phyloP scores from a whole-genome alignment of 441 rosid species.

The Melastoma candidum region DNA sequence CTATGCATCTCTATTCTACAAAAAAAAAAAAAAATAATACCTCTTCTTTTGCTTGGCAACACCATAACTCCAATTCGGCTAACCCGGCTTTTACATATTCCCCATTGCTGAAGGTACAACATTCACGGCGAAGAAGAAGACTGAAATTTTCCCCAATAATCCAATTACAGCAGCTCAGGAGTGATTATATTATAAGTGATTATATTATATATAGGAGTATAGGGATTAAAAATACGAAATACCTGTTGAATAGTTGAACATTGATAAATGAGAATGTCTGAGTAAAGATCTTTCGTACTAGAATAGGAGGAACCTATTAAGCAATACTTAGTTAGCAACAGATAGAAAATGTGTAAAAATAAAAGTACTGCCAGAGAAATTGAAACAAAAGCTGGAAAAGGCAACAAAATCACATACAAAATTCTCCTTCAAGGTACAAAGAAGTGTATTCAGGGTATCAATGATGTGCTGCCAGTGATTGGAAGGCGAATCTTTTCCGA shows the following conservation, averaged over 20 bases:
- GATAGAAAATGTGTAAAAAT: slow-evolving; percentile 4
- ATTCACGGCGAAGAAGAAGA: slow-evolving; percentile 54
- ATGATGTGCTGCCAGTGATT: slow-evolving; percentile 45
- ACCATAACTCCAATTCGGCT: slow-evolving; percentile 55
- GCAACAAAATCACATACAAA: slow-evolving; percentile 30
- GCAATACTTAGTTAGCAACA: slow-evolving; percentile 9
- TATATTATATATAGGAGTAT: neutral
- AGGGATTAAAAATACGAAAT: neutral
- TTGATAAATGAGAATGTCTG: slow-evolving; percentile 53
- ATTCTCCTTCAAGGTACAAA: slow-evolving; percentile 44
- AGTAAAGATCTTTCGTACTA: slow-evolving; percentile 43
- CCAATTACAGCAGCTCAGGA: neutral
- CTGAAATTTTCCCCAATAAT: slow-evolving; percentile 26
- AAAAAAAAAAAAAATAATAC: too few species aligned
- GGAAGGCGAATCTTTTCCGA: slow-evolving; percentile 22
- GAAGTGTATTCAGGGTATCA: slow-evolving; percentile 29
- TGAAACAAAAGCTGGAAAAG: neutral
- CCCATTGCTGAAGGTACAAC: slow-evolving; percentile 63
- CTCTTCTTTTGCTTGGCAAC: slow-evolving; percentile 29
- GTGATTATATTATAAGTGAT: neutral
- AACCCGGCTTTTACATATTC: slow-evolving; percentile 61
- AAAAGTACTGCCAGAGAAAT: slow-evolving; percentile 7
- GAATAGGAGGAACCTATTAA: slow-evolving; percentile 55
- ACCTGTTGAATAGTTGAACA: slow-evolving; percentile 66
- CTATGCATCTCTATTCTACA: too few species aligned